Conservation (phyloP, 1,284 basidiomycete genomes). For the Ustilago lituana region DNA sequence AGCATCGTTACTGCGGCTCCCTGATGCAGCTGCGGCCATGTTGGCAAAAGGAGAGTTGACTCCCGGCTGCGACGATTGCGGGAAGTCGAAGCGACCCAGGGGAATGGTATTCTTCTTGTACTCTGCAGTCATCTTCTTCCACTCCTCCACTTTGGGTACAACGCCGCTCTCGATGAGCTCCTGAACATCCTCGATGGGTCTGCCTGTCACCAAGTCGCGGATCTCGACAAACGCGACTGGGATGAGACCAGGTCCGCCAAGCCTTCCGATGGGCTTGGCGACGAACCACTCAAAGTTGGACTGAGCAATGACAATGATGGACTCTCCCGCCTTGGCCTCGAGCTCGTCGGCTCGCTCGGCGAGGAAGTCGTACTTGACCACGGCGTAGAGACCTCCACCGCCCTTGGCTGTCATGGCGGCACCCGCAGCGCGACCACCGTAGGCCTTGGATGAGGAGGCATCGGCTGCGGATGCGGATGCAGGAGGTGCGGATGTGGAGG, state of each 20-base stretch:
- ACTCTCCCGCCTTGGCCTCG: slow-evolving; percentile 90
- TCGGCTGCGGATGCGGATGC: slow-evolving; percentile 3
- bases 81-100: slow-evolving; percentile 73
- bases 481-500: background rate
- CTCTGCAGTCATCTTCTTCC: slow-evolving; percentile 92
- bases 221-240: slow-evolving; percentile 96
- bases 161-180: slow-evolving; percentile 83
- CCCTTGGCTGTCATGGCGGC: slow-evolving; percentile 55
- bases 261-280: slow-evolving; percentile 87
- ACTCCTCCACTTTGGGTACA: slow-evolving; percentile 94
- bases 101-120: slow-evolving; percentile 97
- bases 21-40: slow-evolving; percentile 34
- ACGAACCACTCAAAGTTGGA: slow-evolving; percentile 71
- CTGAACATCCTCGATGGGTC: slow-evolving; percentile 74
- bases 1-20: slow-evolving; percentile 26
- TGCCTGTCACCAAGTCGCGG: slow-evolving; percentile 83
- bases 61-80: slow-evolving; percentile 29
- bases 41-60: slow-evolving; percentile 44
- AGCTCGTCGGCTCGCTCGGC: slow-evolving; percentile 97
- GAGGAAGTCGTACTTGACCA: slow-evolving; percentile 92
- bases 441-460: slow-evolving; percentile 23
- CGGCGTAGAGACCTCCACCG: slow-evolving; percentile 75
- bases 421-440: slow-evolving; percentile 37
- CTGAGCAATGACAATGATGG: slow-evolving; percentile 75
- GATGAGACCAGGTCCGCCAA: slow-evolving; percentile 94